These are phyloP conservation scores for Vanilla planifolia DNA, from an alignment of 106 monocot species.

Conservation along the genomic window DNA sequence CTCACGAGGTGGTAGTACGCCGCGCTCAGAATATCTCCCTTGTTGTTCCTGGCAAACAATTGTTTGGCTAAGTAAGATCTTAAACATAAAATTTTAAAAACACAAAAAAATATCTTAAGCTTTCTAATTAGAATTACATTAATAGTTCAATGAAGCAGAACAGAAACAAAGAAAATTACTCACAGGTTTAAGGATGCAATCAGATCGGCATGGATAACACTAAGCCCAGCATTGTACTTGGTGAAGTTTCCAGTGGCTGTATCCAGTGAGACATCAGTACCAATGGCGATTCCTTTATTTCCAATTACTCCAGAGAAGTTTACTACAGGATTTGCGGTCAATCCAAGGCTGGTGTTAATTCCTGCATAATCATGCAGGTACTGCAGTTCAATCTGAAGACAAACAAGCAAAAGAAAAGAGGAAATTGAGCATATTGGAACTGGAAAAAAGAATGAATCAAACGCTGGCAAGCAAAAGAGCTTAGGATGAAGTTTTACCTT, in stretches of 20 bases:
- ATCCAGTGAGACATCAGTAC: slow-evolving; percentile 73
- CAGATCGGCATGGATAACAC: slow-evolving; percentile 49
- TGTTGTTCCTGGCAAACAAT: slow-evolving; percentile 46
- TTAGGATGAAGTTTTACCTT: slow-evolving; percentile 36
- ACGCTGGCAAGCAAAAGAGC: neutral
- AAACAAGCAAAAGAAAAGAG: neutral
- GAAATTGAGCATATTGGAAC: neutral
- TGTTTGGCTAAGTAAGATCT: neutral
- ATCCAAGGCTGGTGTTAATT: slow-evolving; percentile 48
- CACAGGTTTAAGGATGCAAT: slow-evolving; percentile 56
- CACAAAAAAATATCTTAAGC: no score
- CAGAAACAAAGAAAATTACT: slow-evolving; percentile 14
- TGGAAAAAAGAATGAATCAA: neutral
- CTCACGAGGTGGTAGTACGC: slow-evolving; percentile 76
- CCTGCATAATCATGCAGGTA: slow-evolving; percentile 72
- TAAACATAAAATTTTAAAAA: no score
- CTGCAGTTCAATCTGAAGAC: slow-evolving; percentile 55
- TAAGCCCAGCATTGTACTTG: slow-evolving; percentile 73
- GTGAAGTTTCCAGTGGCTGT: slow-evolving; percentile 71
- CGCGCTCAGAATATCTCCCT: slow-evolving; percentile 56
- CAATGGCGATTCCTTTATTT: slow-evolving; percentile 31
- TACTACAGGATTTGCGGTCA: slow-evolving; percentile 55
- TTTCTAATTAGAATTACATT: no score
- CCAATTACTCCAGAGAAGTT: slow-evolving; percentile 51
- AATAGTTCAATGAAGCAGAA: neutral